phyloP scores from a whole-genome alignment of 306 rosid genomes.

The Medicago ruthenica region DNA sequence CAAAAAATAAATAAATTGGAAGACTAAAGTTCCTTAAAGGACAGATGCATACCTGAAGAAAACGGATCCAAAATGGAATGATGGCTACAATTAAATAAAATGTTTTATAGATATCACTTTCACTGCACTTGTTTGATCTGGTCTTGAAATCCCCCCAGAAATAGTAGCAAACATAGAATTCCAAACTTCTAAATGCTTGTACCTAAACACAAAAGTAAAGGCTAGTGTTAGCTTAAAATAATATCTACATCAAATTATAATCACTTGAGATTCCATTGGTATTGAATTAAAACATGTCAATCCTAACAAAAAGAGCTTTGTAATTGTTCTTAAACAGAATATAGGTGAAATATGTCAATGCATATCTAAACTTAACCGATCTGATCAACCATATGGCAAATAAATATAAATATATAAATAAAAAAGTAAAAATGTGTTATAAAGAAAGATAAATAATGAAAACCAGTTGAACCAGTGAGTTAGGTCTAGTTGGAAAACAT shows the following conservation, averaged over 20 bases:
- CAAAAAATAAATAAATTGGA: neutral
- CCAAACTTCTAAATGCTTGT: slow-evolving; percentile 79
- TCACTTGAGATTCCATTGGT: neutral
- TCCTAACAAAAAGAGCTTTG: neutral
- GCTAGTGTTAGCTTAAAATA: neutral
- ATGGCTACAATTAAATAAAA: slow-evolving; percentile 68
- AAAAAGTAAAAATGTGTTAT: too few species aligned
- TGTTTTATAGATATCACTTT: slow-evolving; percentile 49
- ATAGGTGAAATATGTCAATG: too few species aligned
- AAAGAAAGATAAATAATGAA: too few species aligned
- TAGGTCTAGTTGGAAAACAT: too few species aligned
- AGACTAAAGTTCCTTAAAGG: too few species aligned
- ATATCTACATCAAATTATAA: too few species aligned
- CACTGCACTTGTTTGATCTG: slow-evolving; percentile 61
- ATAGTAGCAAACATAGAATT: slow-evolving; percentile 77
- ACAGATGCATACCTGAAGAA: slow-evolving; percentile 58
- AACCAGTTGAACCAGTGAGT: too few species aligned
- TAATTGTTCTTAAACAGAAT: too few species aligned
- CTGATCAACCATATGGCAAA: too few species aligned
- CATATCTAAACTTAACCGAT: too few species aligned
- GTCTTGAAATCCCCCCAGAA: slow-evolving; percentile 65
- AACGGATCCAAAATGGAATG: slow-evolving; percentile 81
- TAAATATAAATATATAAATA: too few species aligned
- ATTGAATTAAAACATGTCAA: neutral
- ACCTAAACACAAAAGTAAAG: slow-evolving; percentile 53